Base-by-base conservation (phyloP, 169 alveolate genomes). In the Plasmodium fragile region DNA sequence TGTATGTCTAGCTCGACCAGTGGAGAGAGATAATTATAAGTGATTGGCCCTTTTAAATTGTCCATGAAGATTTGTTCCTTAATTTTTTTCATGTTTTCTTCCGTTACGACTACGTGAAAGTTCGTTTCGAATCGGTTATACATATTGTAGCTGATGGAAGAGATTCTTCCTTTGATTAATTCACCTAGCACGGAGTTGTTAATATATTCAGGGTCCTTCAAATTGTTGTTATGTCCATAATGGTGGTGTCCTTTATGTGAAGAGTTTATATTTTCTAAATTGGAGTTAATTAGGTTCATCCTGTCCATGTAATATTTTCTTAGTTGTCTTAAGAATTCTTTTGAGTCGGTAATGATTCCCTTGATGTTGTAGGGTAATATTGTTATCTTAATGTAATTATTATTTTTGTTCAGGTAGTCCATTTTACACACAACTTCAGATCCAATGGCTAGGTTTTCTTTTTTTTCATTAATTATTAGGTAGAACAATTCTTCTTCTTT, bases 361-460 rank as follows among this genome's bases (percentile, higher is more conserved):
- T 92, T 92, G 13, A 96, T 92, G 36, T 93, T 95, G 45, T 92
- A 92, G 22, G 98, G 98, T 4, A 95, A 85, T 45, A 96, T 83
- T 53, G 92, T 71, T 0, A 94, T 95, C 69, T 89, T 80, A 13
- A 94, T 49, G 18, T 30, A 73, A 22, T 32, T 25, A 41, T 65
- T 93, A 77, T 85, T 52, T 69, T 85, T 85, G 32, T 72, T 92
- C 6, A 85, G 81, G 43, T 72, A 93, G 43, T 95, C 95, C 45
- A 95, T 92, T 49, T 92, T 89, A 18, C 97, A 95, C 30, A 94
- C 91, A 16, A 95, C 98, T 69, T 93, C 95, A 10, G 98, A 80
- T 36, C 98, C 98, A 0, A 75, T 72, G 16, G 90, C 87, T 52
- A 96, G 78, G 55, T 83, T 83, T 55, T 91, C 93, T 34, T 82